Percentiles rank a stretch among this genome's conserved stretches.
These are phyloP conservation scores for Helianthus tuberosus DNA, from an alignment of 129 eudicot genomes.

Conservation along the genomic window DNA sequence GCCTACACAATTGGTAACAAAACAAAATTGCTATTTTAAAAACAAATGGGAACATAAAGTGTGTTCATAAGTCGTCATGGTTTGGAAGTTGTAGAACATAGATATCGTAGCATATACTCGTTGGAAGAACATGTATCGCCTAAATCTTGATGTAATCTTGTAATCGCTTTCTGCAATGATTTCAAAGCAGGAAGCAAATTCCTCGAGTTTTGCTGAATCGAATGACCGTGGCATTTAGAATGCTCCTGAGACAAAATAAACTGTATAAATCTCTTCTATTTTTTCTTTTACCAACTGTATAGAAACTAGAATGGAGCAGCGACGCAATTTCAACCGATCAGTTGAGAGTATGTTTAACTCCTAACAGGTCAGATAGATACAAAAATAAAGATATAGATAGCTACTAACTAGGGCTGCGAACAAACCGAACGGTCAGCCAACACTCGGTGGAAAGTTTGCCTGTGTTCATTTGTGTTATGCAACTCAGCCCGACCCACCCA, in stretches of 20 bases:
- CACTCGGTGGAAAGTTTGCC: too few species aligned
- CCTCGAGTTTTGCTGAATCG: constrained; percentile 79
- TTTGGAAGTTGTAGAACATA: constrained; percentile 66
- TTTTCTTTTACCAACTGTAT: too few species aligned
- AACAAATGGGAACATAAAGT: not conserved
- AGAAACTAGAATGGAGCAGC: too few species aligned
- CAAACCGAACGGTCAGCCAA: too few species aligned
- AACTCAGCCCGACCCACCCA: not conserved
- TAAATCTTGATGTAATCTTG: constrained; percentile 88
- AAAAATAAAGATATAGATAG: too few species aligned
- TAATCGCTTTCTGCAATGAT: constrained; percentile 88
- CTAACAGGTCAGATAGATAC: too few species aligned
- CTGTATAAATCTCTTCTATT: not conserved
- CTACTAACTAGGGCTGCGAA: not conserved
- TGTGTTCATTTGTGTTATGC: not conserved
- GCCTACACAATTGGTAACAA: constrained; percentile 27
- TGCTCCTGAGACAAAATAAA: constrained; percentile 53
- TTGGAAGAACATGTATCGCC: constrained; percentile 92
- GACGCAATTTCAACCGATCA: too few species aligned
- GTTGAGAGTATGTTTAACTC: too few species aligned
- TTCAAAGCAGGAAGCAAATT: constrained; percentile 82
- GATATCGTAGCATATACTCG: constrained; percentile 82
- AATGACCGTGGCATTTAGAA: constrained; percentile 76
- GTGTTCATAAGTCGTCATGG: constrained; percentile 33
- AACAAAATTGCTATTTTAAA: constrained; percentile 32